Conservation (phyloP, 768 basidiomycete species). For the Megacollybia marginata region DNA sequence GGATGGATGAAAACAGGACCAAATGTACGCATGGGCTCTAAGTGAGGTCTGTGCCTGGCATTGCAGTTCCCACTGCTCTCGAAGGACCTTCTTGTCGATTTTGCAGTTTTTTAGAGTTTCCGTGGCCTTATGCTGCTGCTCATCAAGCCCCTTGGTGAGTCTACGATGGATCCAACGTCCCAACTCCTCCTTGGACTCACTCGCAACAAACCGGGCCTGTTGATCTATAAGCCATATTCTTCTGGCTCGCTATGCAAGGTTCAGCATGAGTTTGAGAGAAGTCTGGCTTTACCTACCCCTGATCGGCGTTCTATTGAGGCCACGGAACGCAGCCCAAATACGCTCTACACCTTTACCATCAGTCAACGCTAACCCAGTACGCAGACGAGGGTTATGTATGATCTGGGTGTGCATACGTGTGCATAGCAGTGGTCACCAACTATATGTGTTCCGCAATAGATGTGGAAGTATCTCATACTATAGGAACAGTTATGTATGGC, state of each 20-base stretch:
- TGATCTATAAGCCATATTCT: constrained; percentile 28
- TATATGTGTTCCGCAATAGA: constrained; percentile 11
- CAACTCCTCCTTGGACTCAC: constrained; percentile 18
- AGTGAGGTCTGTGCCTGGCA: constrained; percentile 20
- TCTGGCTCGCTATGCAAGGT: constrained; percentile 10
- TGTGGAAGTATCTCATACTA: not conserved
- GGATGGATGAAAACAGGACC: too few species aligned
- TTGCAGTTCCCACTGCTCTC: constrained; percentile 26
- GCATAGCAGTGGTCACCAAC: constrained; percentile 4
- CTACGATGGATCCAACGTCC: constrained; percentile 24
- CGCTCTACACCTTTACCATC: constrained; percentile 28
- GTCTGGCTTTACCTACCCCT: constrained; percentile 18
- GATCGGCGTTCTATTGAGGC: constrained; percentile 25
- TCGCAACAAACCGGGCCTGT: constrained; percentile 17
- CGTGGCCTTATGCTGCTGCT: constrained; percentile 6
- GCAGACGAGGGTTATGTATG: constrained; percentile 21
- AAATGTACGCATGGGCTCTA: constrained; percentile 19
- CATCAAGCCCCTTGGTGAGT: constrained; percentile 8
- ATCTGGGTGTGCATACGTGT: constrained; percentile 29
- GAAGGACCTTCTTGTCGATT: constrained; percentile 7
- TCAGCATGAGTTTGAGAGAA: not conserved
- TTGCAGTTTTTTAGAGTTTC: constrained; percentile 7
- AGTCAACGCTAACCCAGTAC: constrained; percentile 17
- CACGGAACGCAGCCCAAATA: constrained; percentile 25
- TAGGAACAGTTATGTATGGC: too few species aligned